Conservation (phyloP, 441 rosid species). For the Adansonia gregorii region DNA sequence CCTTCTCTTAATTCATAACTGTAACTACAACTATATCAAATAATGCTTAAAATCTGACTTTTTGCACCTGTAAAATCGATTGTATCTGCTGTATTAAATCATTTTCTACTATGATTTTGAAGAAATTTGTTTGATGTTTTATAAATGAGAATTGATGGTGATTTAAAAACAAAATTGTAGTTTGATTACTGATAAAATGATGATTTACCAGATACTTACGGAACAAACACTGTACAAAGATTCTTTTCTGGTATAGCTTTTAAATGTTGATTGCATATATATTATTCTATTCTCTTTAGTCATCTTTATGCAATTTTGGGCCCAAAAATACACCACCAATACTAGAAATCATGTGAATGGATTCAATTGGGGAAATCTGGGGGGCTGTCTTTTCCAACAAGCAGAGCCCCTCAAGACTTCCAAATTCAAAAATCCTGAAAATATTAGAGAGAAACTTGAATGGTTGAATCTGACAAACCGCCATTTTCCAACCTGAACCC, state of each 20-base stretch:
- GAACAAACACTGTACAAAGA: background rate
- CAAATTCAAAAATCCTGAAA: background rate
- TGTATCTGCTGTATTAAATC: background rate
- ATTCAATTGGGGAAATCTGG: slow-evolving; percentile 5
- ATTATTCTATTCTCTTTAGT: background rate
- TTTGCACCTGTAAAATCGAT: slow-evolving; percentile 11
- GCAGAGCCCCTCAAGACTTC: background rate
- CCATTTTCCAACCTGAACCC: background rate
- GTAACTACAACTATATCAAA: background rate
- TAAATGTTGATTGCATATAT: slow-evolving; percentile 13
- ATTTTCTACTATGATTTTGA: background rate
- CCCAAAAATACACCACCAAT: background rate
- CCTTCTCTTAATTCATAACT: background rate
- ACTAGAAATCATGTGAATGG: slow-evolving; percentile 2
- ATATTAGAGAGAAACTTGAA: background rate
- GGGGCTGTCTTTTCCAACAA: background rate
- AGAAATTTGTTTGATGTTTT: background rate
- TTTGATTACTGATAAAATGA: background rate
- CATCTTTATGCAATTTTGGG: background rate
- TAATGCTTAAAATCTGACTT: background rate
- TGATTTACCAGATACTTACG: background rate
- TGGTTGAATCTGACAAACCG: slow-evolving; percentile 14
- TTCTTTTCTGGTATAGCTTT: background rate
- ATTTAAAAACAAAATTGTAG: background rate
- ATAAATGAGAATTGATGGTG: background rate